Evolutionary conservation across 2,329 filamentous ascomycete species (phyloP).

Genomic region (Biscogniauxia marginata): DNA sequence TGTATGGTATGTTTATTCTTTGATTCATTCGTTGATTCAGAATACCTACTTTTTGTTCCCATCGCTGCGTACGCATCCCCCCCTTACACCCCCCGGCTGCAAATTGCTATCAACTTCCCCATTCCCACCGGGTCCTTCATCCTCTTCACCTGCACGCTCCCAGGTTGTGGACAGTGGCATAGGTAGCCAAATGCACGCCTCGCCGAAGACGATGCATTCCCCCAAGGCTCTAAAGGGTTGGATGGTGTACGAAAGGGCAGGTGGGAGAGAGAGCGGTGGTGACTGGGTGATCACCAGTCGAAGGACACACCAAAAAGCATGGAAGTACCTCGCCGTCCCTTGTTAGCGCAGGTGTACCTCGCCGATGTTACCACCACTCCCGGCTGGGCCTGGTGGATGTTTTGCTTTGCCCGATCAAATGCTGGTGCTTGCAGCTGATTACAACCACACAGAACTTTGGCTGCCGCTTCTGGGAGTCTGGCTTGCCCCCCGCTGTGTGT

Average conservation of each 20-base stretch:
- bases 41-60: slow-evolving; percentile 1
- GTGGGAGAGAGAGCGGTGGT: slow-evolving; percentile 5
- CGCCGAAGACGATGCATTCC: not conserved
- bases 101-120: not conserved
- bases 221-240: not conserved
- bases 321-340: slow-evolving; percentile 31
- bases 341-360: slow-evolving; percentile 31
- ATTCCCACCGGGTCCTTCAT: slow-evolving; percentile 9
- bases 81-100: too few relatives aligned
- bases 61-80: too few relatives aligned
- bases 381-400: slow-evolving; percentile 17
- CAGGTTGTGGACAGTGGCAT: not conserved
- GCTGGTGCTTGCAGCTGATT: slow-evolving; percentile 34
- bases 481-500: slow-evolving; percentile 22
- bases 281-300: not conserved
- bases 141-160: slow-evolving; percentile 18
- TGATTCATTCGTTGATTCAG: not conserved
- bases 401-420: slow-evolving; percentile 28
- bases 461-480: slow-evolving; percentile 29
- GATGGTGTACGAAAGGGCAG: not conserved
- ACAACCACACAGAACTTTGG: slow-evolving; percentile 25
- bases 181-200: not conserved
- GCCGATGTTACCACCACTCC: slow-evolving; percentile 7
- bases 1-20: not conserved
- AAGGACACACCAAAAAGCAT: not conserved